A percentile compares a stretch with the other conserved stretches of the same genome.
Conservation (phyloP, 257 asterid species). For the Phtheirospermum japonicum region DNA sequence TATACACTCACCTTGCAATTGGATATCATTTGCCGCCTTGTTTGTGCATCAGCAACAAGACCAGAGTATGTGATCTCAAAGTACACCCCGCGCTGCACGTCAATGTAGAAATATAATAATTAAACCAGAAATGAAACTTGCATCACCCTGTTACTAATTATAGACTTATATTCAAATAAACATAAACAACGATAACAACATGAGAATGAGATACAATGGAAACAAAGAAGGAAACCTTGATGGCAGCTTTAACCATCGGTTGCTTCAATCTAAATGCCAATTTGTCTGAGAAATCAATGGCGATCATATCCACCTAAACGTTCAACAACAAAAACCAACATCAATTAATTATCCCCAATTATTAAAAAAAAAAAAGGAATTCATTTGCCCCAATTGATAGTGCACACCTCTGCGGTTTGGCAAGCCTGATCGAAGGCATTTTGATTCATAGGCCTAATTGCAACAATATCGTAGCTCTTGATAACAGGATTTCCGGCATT, state of each 20-base stretch:
- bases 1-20: conserved; percentile 63
- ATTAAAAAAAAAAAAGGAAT: not conserved
- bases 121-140: not conserved
- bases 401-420: conserved; percentile 65
- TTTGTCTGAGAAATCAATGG: conserved; percentile 81
- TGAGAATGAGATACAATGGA: conserved; percentile 11
- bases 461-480: conserved; percentile 69
- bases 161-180: not conserved
- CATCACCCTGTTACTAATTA: not conserved
- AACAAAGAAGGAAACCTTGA: conserved; percentile 52
- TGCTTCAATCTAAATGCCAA: conserved; percentile 81
- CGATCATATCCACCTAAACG: conserved; percentile 71
- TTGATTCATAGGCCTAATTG: conserved; percentile 75
- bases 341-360: not conserved
- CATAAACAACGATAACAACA: too few species aligned
- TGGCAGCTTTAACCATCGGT: conserved; percentile 73
- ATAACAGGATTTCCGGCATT: conserved; percentile 69
- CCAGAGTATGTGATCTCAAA: conserved; percentile 86
- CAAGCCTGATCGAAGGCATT: conserved; percentile 76
- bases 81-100: conserved; percentile 80
- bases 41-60: conserved; percentile 64
- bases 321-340: conserved; percentile 22
- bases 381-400: conserved; percentile 20
- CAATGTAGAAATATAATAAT: conserved; percentile 22
- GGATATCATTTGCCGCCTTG: conserved; percentile 71